These are phyloP conservation scores for Trichoderma simmonsii DNA, from an alignment of 2,329 filamentous ascomycete genomes.

Conservation along the genomic window DNA sequence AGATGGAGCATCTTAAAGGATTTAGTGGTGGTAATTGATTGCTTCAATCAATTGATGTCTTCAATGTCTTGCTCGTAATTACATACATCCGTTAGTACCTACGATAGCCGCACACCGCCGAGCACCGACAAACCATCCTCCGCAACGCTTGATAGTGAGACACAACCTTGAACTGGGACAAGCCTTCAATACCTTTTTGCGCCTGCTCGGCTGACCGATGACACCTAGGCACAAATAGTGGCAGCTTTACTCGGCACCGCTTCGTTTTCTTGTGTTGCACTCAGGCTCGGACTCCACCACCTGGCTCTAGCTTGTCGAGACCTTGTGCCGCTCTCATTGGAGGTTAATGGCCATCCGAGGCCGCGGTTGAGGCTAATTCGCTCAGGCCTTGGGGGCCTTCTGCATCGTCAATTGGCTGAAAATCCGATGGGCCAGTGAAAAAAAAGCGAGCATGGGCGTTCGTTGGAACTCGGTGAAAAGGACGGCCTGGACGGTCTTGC, in stretches of 20 bases:
- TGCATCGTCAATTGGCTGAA: slow-evolving; percentile 6
- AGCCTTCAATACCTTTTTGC: not conserved
- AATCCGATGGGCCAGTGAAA: not conserved
- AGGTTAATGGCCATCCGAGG: slow-evolving; percentile 3
- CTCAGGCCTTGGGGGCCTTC: not conserved
- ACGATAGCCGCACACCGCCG: not conserved
- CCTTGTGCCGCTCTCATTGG: slow-evolving; percentile 9
- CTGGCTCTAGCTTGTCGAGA: not conserved
- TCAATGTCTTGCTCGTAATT: not conserved
- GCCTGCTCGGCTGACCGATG: not conserved
- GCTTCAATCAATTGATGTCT: not conserved
- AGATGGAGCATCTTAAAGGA: not conserved
- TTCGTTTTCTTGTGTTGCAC: slow-evolving; percentile 2
- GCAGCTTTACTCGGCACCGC: slow-evolving; percentile 1
- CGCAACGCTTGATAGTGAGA: not conserved
- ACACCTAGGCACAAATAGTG: not conserved
- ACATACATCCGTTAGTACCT: not conserved
- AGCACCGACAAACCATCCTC: not conserved
- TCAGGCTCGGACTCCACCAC: slow-evolving; percentile 17
- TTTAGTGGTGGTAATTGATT: not conserved
- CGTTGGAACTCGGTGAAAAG: slow-evolving; percentile 10
- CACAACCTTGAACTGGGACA: not conserved
- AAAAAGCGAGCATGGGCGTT: not conserved
- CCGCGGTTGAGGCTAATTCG: slow-evolving; percentile 12
- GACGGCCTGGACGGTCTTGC: slow-evolving; percentile 6